phyloP scores from a whole-genome alignment of 192 early-diverging fungal genomes.

The Backusella luteola region DNA sequence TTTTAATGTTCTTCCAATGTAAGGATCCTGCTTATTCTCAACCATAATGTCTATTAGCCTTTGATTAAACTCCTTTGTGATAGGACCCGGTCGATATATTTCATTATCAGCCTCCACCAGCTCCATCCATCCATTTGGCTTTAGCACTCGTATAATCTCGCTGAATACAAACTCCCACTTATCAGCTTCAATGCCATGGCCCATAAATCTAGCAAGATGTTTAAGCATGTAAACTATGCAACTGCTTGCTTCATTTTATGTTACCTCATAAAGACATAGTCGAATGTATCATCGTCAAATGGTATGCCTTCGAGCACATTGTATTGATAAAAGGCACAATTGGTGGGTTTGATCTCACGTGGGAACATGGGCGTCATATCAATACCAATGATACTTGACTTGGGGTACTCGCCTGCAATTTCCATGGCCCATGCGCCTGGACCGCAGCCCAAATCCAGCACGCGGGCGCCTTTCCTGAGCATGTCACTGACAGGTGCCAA shows the following conservation, averaged over 20 bases:
- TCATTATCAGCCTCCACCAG: conserved; percentile 38
- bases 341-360: conserved; percentile 28
- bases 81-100: conserved; percentile 31
- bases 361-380: conserved; percentile 35
- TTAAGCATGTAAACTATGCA: too few species aligned
- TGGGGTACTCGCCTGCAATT: conserved; percentile 42
- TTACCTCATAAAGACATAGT: conserved; percentile 49
- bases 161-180: conserved; percentile 39
- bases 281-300: conserved; percentile 47
- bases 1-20: conserved; percentile 17
- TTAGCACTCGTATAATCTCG: conserved; percentile 46
- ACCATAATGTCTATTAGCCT: conserved; percentile 14
- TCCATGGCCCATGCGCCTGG: conserved; percentile 41
- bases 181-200: conserved; percentile 30
- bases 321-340: conserved; percentile 35
- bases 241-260: neutral
- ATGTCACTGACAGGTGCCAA: conserved; percentile 37
- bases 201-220: conserved; percentile 24
- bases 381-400: conserved; percentile 34
- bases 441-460: conserved; percentile 43
- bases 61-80: conserved; percentile 20
- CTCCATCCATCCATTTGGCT: conserved; percentile 54
- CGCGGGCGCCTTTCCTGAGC: conserved; percentile 29
- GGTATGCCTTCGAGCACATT: conserved; percentile 31
- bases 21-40: conserved; percentile 23